phyloP scores from a whole-genome alignment of 306 rosid genomes.

The Abrus pulchellus region DNA sequence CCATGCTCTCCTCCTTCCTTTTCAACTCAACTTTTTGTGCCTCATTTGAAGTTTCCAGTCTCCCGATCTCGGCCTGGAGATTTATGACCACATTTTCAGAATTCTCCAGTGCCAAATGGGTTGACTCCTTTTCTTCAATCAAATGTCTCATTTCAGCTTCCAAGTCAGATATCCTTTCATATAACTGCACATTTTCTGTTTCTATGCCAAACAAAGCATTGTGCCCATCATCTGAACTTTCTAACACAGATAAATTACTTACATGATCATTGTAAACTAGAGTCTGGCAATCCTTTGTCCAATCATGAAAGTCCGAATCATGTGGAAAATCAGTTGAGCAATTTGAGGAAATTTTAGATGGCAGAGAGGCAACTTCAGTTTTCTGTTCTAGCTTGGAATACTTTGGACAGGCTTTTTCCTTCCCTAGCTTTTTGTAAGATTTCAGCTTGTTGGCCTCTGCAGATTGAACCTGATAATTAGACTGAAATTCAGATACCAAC shows the following conservation, averaged over 20 bases:
- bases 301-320: neutral
- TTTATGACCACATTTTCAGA: slow-evolving; percentile 46
- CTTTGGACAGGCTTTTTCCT: neutral
- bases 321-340: neutral
- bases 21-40: slow-evolving; percentile 44
- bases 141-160: slow-evolving; percentile 56
- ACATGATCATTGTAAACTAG: neutral
- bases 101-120: slow-evolving; percentile 48
- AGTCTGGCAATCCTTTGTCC: slow-evolving; percentile 19
- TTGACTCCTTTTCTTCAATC: slow-evolving; percentile 56
- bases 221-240: slow-evolving; percentile 43
- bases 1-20: slow-evolving; percentile 45
- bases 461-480: slow-evolving; percentile 19
- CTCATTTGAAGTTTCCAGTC: slow-evolving; percentile 49
- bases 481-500: neutral
- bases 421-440: neutral
- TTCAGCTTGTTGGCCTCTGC: slow-evolving; percentile 11
- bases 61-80: slow-evolving; percentile 56
- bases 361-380: slow-evolving; percentile 2
- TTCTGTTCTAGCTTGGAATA: slow-evolving; percentile 20
- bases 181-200: slow-evolving; percentile 57
- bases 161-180: slow-evolving; percentile 54
- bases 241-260: slow-evolving; percentile 13
- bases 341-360: slow-evolving; percentile 9
- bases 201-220: slow-evolving; percentile 51